Evolutionary conservation across 192 early-diverging fungal genomes (phyloP).

Genomic region (Coemansia sp.): DNA sequence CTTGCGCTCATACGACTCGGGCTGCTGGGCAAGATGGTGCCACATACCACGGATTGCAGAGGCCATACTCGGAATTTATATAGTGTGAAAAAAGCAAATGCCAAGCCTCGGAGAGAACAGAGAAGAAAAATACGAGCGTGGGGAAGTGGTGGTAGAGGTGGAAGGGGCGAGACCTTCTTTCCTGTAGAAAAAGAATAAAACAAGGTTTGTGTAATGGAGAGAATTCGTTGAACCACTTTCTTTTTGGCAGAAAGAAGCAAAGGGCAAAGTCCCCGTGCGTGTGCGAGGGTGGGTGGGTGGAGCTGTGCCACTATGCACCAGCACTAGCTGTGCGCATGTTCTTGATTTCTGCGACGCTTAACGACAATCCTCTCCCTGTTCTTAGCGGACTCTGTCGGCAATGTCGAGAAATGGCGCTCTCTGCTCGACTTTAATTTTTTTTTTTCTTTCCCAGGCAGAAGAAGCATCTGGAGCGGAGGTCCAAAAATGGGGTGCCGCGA

Average conservation of each 20-base stretch:
- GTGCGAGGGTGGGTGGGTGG: not conserved
- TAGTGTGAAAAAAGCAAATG: not conserved
- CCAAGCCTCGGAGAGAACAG: not conserved
- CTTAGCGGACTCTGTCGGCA: not conserved
- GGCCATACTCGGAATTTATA: conserved; percentile 26
- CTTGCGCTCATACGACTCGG: conserved; percentile 66
- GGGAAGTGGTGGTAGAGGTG: not conserved
- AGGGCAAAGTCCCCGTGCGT: not conserved
- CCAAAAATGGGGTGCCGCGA: not conserved
- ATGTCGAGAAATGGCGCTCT: not conserved
- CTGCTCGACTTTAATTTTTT: too few species aligned
- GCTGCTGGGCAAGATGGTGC: conserved; percentile 54
- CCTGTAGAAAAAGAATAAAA: not conserved
- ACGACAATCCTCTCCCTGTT: not conserved
- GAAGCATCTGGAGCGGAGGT: not conserved
- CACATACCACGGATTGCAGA: conserved; percentile 55
- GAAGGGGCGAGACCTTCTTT: conserved; percentile 4
- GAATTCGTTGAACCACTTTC: not conserved
- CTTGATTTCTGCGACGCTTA: not conserved
- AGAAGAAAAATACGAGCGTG: not conserved
- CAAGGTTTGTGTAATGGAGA: not conserved
- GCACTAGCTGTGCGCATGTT: not conserved
- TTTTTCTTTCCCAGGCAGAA: not conserved
- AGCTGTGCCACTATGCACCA: not conserved
- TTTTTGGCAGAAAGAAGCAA: not conserved